These are phyloP conservation scores for Lolium perenne DNA, from an alignment of 176 grass and related monocot genomes.

Conservation along the genomic window DNA sequence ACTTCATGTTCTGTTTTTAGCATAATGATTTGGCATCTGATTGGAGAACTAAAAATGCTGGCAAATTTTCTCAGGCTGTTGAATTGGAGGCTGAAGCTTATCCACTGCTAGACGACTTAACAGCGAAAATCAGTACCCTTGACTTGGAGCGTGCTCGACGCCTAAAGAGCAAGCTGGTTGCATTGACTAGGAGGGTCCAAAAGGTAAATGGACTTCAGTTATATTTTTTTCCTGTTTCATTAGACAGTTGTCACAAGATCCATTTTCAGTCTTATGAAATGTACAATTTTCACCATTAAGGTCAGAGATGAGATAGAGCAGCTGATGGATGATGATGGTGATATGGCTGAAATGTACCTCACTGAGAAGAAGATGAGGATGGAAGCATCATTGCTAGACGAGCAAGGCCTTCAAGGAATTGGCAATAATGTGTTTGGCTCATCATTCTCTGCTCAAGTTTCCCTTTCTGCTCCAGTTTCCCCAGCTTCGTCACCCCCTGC, in stretches of 20 bases:
- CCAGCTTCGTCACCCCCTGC: constrained; percentile 61
- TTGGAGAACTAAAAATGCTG: constrained; percentile 19
- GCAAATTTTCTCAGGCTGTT: constrained; percentile 63
- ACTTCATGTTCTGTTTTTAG: background rate
- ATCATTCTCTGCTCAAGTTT: constrained; percentile 78
- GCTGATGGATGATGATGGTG: constrained; percentile 95
- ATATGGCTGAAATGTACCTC: constrained; percentile 99
- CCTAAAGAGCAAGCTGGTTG: constrained; percentile 91
- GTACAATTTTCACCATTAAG: constrained; percentile 47
- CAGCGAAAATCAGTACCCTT: constrained; percentile 78
- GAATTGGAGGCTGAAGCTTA: constrained; percentile 94
- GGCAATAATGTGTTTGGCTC: constrained; percentile 51
- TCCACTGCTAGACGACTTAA: constrained; percentile 86
- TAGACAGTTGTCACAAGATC: background rate
- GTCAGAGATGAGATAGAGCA: constrained; percentile 97
- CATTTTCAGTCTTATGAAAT: constrained; percentile 18
- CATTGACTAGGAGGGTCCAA: constrained; percentile 89
- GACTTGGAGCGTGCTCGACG: constrained; percentile 82
- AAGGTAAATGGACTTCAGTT: constrained; percentile 57
- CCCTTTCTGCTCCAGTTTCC: constrained; percentile 86
- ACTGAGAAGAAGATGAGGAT: constrained; percentile 84
- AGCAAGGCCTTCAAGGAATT: constrained; percentile 56
- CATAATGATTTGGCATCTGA: constrained; percentile 32
- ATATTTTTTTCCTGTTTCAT: constrained; percentile 23
- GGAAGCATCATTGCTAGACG: constrained; percentile 67